Evolutionary conservation across 768 basidiomycete species (phyloP), one percentile per base, ranked within the genome.

Genomic region (Rhodotorula babjevae): DNA sequence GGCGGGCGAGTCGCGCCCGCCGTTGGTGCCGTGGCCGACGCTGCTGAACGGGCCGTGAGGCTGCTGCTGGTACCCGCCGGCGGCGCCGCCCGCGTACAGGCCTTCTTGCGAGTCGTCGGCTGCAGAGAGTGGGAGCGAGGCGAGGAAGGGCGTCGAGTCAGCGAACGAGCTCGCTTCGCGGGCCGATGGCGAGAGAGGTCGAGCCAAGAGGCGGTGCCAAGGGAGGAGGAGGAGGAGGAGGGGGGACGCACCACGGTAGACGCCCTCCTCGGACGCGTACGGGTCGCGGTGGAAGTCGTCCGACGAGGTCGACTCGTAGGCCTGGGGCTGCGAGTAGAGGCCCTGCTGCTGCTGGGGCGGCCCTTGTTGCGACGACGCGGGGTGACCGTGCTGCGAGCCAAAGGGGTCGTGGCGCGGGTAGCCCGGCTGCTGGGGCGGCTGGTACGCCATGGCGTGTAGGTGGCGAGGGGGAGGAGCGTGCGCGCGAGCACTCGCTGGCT

Each of bases 261-360:
- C 40, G 60, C 65, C 68, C 63, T 72, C 71, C 63, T 72, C 71
- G 40, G 52, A 57, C 53, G 63, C 29, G 64, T 73, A 69, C 33
- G 59, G 71, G 44, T 73, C 60, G 27, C 63, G 63, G 50, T 72
- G 70, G 63, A 68, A 73, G 55, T 73, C 72, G 59, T 73, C 72
- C 6, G 63, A 65, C 27, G 53, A 62, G 31, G 61, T 60, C 56
- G 69, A 67, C 27, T 36, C 42, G 19, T 69, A 63, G 58, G 49
- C 71, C n/a, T 63, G 71, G 46, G 53, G 29, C 56, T 36, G 56
- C 19, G 33, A 57, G 56, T 36, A 52, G 11, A 52, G 50, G 19
- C 21, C 21, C 49, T 50, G 49, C 49, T 50, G 49, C 49, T 21
- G 49, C 2, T 3, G 50, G 4, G 23, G 19, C 25, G 23, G 47